Conservation (phyloP, 1,284 basidiomycete genomes). For the Ceratobasidium sp. region DNA sequence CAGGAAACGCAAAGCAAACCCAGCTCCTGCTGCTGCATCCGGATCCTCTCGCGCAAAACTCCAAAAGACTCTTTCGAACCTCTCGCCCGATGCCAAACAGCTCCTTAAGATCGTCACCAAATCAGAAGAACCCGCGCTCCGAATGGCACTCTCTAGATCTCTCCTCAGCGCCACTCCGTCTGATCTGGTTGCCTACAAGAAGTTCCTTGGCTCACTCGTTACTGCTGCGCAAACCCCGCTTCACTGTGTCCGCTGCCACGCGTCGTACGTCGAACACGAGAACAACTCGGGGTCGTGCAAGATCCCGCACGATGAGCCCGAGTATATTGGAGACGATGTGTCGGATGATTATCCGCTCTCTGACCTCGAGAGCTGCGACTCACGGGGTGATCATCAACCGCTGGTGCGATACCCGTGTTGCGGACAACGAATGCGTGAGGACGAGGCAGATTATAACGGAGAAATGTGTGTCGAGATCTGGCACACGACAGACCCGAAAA, state of each 20-base stretch:
- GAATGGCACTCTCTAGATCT: background rate
- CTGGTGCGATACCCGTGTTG: background rate
- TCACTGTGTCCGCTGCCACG: constrained; percentile 6
- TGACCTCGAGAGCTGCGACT: background rate
- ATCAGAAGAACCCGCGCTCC: background rate
- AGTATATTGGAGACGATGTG: background rate
- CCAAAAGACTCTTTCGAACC: background rate
- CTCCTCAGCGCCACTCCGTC: background rate
- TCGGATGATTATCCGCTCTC: background rate
- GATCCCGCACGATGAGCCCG: background rate
- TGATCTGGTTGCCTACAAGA: background rate
- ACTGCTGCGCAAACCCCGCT: background rate
- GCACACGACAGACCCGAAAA: background rate
- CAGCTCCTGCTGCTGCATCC: background rate
- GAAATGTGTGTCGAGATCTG: background rate
- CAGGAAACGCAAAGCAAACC: background rate
- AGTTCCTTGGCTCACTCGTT: background rate
- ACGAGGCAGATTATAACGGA: background rate
- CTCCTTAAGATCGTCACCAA: background rate
- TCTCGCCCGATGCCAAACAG: background rate
- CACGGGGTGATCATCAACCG: background rate
- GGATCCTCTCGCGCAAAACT: background rate
- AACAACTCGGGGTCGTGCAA: background rate
- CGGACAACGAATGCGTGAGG: background rate
- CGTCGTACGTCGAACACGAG: background rate